Conservation (phyloP, 2,329 filamentous ascomycete genomes). For the Aspergillus vadensis region DNA sequence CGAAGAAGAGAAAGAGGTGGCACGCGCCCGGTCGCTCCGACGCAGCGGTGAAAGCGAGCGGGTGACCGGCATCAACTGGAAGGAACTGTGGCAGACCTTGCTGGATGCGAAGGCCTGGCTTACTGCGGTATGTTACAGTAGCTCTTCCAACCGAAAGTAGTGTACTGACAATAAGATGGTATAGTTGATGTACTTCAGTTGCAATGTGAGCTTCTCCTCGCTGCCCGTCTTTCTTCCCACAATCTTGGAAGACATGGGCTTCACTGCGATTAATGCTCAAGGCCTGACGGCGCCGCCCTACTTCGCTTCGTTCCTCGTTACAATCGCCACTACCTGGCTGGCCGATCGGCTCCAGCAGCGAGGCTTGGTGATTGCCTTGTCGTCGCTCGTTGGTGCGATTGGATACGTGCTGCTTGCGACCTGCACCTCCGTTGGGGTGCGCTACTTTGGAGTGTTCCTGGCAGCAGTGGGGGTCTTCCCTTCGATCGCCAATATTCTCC, state of each 20-base stretch:
- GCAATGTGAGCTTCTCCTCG: slow-evolving; percentile 66
- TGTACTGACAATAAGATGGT: slow-evolving; percentile 7
- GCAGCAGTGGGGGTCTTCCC: slow-evolving; percentile 67
- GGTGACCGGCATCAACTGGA: slow-evolving; percentile 47
- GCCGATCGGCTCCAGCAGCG: slow-evolving; percentile 68
- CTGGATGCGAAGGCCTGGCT: slow-evolving; percentile 53
- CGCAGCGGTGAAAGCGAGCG: slow-evolving; percentile 54
- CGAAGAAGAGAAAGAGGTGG: slow-evolving; percentile 60
- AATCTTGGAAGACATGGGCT: slow-evolving; percentile 68
- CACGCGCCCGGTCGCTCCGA: slow-evolving; percentile 55
- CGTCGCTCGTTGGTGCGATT: slow-evolving; percentile 59
- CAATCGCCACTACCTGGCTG: slow-evolving; percentile 62
- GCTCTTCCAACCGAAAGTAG: not conserved
- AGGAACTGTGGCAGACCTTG: slow-evolving; percentile 50
- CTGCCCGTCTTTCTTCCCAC: slow-evolving; percentile 67
- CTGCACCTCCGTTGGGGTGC: slow-evolving; percentile 51
- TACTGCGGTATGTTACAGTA: slow-evolving; percentile 39
- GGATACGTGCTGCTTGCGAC: slow-evolving; percentile 68
- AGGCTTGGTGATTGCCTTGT: slow-evolving; percentile 58
- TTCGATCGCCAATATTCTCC: slow-evolving; percentile 69
- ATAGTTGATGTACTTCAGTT: slow-evolving; percentile 60
- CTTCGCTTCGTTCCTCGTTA: slow-evolving; percentile 66
- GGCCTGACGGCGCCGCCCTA: slow-evolving; percentile 73
- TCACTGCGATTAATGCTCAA: slow-evolving; percentile 66
- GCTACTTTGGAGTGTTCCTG: slow-evolving; percentile 57